phyloP scores from a whole-genome alignment of 1,139 yeast species.

The Sugiyamaella paludigena region DNA sequence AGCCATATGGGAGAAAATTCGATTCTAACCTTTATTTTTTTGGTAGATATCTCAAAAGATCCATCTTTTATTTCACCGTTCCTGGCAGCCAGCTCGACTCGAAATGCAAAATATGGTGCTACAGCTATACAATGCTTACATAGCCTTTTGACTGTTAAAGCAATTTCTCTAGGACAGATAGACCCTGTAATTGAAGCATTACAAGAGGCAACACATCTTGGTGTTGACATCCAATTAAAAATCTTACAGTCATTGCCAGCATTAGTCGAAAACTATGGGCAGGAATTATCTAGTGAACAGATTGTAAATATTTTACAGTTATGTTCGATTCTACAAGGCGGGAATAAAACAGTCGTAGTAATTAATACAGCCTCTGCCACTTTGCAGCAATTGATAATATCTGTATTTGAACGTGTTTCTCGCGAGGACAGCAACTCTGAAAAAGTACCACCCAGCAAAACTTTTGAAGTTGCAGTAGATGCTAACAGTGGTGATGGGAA shows the following conservation, averaged over 20 bases:
- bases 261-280: slow-evolving; percentile 61
- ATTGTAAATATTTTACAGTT: slow-evolving; percentile 62
- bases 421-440: slow-evolving; percentile 38
- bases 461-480: slow-evolving; percentile 40
- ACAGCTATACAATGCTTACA: slow-evolving; percentile 70
- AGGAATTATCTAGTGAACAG: slow-evolving; percentile 52
- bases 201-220: slow-evolving; percentile 69
- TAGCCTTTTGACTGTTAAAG: slow-evolving; percentile 49
- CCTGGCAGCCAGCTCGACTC: slow-evolving; percentile 65
- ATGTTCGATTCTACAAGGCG: slow-evolving; percentile 68
- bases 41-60: slow-evolving; percentile 39
- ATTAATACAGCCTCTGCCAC: slow-evolving; percentile 94
- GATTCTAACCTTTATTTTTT: slow-evolving; percentile 1
- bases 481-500: slow-evolving; percentile 35
- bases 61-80: slow-evolving; percentile 67
- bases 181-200: slow-evolving; percentile 62
- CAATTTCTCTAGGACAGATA: slow-evolving; percentile 54
- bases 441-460: slow-evolving; percentile 29
- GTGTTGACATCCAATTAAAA: slow-evolving; percentile 80
- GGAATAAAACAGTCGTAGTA: slow-evolving; percentile 71
- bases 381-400: slow-evolving; percentile 74
- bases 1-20: slow-evolving; percentile 1
- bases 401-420: slow-evolving; percentile 65
- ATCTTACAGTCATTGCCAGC: slow-evolving; percentile 83
- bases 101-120: slow-evolving; percentile 70